These are phyloP conservation scores for Pythium rhizo-oryzae DNA, from an alignment of 352 stramenopile species.

Conservation along the genomic window DNA sequence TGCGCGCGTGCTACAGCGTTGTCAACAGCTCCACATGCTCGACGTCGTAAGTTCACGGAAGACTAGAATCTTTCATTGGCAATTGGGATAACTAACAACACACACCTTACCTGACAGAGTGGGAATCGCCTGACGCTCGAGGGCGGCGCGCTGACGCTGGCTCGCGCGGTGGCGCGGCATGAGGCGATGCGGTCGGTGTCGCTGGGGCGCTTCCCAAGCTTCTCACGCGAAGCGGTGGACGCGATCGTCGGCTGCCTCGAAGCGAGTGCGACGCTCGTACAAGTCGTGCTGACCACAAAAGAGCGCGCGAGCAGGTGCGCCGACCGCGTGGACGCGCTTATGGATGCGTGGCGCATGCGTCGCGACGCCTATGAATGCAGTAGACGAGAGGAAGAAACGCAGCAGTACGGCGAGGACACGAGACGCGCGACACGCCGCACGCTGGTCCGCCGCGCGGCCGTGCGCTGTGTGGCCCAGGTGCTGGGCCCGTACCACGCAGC, in stretches of 20 bases:
- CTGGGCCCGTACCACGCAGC: too few relatives aligned
- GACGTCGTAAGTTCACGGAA: constrained; percentile 38
- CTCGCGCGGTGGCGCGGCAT: constrained; percentile 22
- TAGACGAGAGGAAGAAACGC: too few relatives aligned
- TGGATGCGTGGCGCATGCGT: background rate
- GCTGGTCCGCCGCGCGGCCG: too few relatives aligned
- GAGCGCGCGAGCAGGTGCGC: background rate
- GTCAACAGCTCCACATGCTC: constrained; percentile 32
- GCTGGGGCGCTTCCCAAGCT: constrained; percentile 33
- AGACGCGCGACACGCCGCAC: too few relatives aligned
- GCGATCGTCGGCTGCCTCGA: background rate
- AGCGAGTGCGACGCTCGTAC: constrained; percentile 3
- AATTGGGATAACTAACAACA: too few relatives aligned
- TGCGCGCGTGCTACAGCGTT: constrained; percentile 38
- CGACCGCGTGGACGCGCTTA: background rate
- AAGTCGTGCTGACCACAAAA: background rate
- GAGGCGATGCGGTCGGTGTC: constrained; percentile 32
- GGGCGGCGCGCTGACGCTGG: constrained; percentile 31
- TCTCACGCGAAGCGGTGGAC: background rate
- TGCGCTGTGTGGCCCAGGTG: too few relatives aligned
- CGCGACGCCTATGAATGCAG: background rate
- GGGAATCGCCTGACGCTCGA: constrained; percentile 39
- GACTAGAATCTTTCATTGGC: background rate
- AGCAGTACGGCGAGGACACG: too few relatives aligned
- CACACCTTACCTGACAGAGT: constrained; percentile 23